Evolutionary conservation across 108 stramenopile genomes (phyloP), one percentile per base, ranked within the genome.

Genomic region (Skeletonema potamos): DNA sequence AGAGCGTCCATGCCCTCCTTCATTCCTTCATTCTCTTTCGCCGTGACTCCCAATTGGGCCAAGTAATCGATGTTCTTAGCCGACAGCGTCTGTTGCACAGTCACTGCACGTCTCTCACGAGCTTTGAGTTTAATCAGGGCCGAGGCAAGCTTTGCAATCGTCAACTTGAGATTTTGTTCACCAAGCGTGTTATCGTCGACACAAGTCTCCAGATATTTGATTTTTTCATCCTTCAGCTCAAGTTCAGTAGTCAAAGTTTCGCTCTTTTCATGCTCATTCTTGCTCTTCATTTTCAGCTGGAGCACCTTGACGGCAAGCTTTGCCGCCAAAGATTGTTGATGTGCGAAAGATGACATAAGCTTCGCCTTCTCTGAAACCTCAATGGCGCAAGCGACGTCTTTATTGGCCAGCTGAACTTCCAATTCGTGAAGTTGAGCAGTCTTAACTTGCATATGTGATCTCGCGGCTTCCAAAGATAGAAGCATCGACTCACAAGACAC

Each of bases 131-230:
- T 57, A 12, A 57, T 15, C 3, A 57, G 56, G n/a, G 56, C 22
- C 13, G n/a, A 13, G 12, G 56, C 56, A 13, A 57, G 22, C 30
- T 22, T 57, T 3, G 56, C 56, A 27, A 57, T 18, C 56, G 30
- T 57, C 56, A 13, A 57, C 13, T 57, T 27, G 27, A 57, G 56
- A 30, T 57, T 57, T 29, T 57, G 27, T 29, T 57, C 56, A 30
- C 13, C 27, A 22, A 22, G 3, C 13, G 13, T 2, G 3, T 29
- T n/a, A 12, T 30, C 20, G 1, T 30, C 22, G 32, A 30, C 6
- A 28, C 28, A 26, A 6, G 18, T 5, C 58, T 51, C 48, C 9
- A 51, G 48, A 10, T 22, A 7, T 1, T 18, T 51, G 7, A 22
- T 8, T 51, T 7, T 5, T 22, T 51, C 48, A 20, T 6, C 22